Conservation (phyloP, 176 grass and related monocot genomes). For the Rhipidocladum racemiflorum region DNA sequence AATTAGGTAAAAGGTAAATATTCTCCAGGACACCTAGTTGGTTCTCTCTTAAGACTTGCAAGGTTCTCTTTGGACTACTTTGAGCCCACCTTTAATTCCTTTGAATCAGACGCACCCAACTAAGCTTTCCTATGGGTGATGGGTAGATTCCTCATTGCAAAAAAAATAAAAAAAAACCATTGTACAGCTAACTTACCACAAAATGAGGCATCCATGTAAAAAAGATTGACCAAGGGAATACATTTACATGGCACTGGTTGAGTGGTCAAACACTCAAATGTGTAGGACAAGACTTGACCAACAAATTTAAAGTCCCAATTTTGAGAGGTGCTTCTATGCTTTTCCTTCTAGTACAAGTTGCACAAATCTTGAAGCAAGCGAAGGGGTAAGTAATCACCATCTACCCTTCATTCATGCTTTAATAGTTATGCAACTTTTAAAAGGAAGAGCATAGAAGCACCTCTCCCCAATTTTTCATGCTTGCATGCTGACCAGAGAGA, state of each 20-base stretch:
- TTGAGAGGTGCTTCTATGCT: too few relatives aligned
- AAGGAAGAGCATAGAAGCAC: too few relatives aligned
- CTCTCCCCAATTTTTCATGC: not conserved
- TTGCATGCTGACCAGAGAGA: not conserved
- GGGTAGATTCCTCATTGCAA: conserved; percentile 22
- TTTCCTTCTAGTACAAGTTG: too few relatives aligned
- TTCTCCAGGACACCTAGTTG: conserved; percentile 53
- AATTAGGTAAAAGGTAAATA: conserved; percentile 55
- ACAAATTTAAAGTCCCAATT: not conserved
- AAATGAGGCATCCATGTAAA: conserved; percentile 13
- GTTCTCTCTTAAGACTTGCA: conserved; percentile 55
- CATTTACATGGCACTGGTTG: not conserved
- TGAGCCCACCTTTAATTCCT: conserved; percentile 50
- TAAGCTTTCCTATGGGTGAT: conserved; percentile 27
- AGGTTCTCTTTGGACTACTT: conserved; percentile 58
- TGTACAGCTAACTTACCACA: conserved; percentile 29
- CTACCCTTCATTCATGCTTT: too few relatives aligned
- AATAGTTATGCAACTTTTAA: too few relatives aligned
- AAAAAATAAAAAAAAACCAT: conserved; percentile 4
- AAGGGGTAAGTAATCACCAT: too few relatives aligned
- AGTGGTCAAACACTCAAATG: not conserved
- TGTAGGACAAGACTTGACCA: conserved; percentile 25
- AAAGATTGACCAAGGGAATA: conserved; percentile 8
- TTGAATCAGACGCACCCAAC: conserved; percentile 34
- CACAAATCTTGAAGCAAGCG: too few relatives aligned